A percentile compares a stretch with the other conserved stretches of the same genome.
These are phyloP conservation scores for Cenchrus purpureus DNA, from an alignment of 176 grass and related monocot species.

Conservation along the genomic window DNA sequence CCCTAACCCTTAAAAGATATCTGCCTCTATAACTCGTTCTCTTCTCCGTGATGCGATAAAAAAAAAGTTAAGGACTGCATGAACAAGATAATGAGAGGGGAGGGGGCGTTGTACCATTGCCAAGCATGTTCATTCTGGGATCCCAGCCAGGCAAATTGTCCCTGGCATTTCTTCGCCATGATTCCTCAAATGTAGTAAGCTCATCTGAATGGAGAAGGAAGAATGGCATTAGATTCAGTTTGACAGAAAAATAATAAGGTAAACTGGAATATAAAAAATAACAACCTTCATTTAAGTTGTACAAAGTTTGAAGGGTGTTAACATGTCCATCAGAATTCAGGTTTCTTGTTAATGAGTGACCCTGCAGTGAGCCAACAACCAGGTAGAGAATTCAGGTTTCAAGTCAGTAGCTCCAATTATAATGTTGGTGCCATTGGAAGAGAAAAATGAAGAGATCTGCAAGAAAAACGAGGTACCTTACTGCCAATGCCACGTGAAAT, in stretches of 20 bases:
- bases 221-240: conserved; percentile 21
- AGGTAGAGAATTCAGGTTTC: too few relatives aligned
- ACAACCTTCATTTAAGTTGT: conserved; percentile 70
- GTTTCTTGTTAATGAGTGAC: conserved; percentile 74
- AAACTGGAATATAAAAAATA: not conserved
- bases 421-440: too few relatives aligned
- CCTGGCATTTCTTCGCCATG: conserved; percentile 65
- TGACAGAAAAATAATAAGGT: conserved; percentile 9
- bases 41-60: not conserved
- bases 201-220: conserved; percentile 47
- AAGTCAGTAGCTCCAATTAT: conserved; percentile 16
- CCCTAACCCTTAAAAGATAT: not conserved
- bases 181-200: conserved; percentile 61
- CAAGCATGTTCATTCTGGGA: conserved; percentile 41
- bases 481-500: conserved; percentile 75
- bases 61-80: not conserved
- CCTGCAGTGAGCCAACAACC: conserved; percentile 39
- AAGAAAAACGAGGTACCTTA: conserved; percentile 56
- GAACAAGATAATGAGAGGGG: not conserved
- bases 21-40: not conserved
- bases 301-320: conserved; percentile 64
- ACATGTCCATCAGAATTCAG: conserved; percentile 58
- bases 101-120: conserved; percentile 26
- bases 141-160: conserved; percentile 52
- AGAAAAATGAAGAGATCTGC: not conserved